Conservation (phyloP, 2,329 filamentous ascomycete genomes). For the Eutypa lata region DNA sequence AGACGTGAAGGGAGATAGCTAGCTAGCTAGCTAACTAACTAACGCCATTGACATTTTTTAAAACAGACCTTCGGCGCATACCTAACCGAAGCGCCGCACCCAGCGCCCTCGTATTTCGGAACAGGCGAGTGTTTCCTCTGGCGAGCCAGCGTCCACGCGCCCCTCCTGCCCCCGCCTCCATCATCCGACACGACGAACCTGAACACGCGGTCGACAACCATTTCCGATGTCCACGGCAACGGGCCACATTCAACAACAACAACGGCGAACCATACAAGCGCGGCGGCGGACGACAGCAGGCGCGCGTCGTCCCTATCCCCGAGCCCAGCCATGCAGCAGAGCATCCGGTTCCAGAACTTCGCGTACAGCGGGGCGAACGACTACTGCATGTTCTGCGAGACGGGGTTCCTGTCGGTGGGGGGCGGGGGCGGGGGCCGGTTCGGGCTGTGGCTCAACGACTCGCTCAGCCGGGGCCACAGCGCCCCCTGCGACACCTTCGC, state of each 20-base stretch:
- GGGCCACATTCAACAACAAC: slow-evolving; percentile 21
- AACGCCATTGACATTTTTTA: too few relatives aligned
- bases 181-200: slow-evolving; percentile 50
- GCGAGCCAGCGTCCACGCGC: slow-evolving; percentile 66
- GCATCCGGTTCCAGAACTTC: slow-evolving; percentile 94
- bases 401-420: slow-evolving; percentile 65
- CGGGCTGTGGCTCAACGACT: slow-evolving; percentile 88
- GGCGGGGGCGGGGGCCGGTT: slow-evolving; percentile 88
- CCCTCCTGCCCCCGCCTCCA: slow-evolving; percentile 71
- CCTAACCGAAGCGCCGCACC: slow-evolving; percentile 82
- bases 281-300: slow-evolving; percentile 14
- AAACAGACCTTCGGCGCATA: slow-evolving; percentile 83
- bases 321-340: slow-evolving; percentile 44
- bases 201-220: slow-evolving; percentile 39
- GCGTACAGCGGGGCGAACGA: slow-evolving; percentile 95
- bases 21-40: too few relatives aligned
- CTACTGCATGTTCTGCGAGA: slow-evolving; percentile 92
- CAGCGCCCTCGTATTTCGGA: slow-evolving; percentile 82
- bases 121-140: slow-evolving; percentile 96
- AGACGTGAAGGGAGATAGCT: too few relatives aligned
- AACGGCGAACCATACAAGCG: too few relatives aligned
- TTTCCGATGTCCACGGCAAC: slow-evolving; percentile 25
- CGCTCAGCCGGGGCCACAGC: slow-evolving; percentile 79
- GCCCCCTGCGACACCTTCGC: slow-evolving; percentile 86
- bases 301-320: slow-evolving; percentile 34